A percentile compares a stretch with the other conserved stretches of the same genome.
phyloP scores from a whole-genome alignment of 192 early-diverging fungal species.

The Gryganskiella cystojenkinii region DNA sequence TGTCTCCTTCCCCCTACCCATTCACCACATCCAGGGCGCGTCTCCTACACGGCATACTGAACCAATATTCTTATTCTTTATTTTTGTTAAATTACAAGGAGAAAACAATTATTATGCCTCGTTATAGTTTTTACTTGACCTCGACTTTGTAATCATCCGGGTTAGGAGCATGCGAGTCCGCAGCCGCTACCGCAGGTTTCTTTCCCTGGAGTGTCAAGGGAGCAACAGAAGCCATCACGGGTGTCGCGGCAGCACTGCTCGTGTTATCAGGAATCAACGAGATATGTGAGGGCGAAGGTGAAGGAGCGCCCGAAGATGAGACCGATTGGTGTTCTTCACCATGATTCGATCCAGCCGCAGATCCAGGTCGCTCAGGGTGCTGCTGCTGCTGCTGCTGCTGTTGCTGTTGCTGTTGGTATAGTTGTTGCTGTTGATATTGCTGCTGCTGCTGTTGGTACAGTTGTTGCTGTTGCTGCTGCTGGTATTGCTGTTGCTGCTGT shows the following conservation, averaged over 20 bases:
- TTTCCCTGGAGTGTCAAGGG: slow-evolving; percentile 12
- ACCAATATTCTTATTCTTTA: too few species aligned
- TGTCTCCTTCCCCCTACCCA: too few species aligned
- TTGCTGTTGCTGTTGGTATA: neutral
- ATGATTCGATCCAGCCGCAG: slow-evolving; percentile 23
- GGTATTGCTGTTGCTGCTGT: slow-evolving; percentile 26
- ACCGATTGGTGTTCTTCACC: slow-evolving; percentile 2
- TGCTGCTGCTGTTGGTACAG: neutral
- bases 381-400: slow-evolving; percentile 12
- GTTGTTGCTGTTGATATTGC: too few species aligned
- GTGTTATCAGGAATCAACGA: slow-evolving; percentile 23
- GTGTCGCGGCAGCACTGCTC: slow-evolving; percentile 14
- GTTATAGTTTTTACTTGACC: slow-evolving; percentile 19
- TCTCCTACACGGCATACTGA: too few species aligned
- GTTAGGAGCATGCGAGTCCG: neutral
- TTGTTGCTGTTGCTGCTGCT: slow-evolving; percentile 19
- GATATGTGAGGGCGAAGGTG: slow-evolving; percentile 39
- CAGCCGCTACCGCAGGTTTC: neutral
- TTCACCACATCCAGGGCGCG: too few species aligned
- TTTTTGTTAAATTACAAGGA: too few species aligned
- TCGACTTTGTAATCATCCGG: slow-evolving; percentile 53
- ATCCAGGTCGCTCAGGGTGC: slow-evolving; percentile 15
- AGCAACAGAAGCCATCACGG: slow-evolving; percentile 21
- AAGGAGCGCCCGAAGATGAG: slow-evolving; percentile 27
- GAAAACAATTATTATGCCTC: too few species aligned